These are phyloP conservation scores for Pterocarpus santalinus DNA, from an alignment of 306 rosid genomes.

Conservation along the genomic window DNA sequence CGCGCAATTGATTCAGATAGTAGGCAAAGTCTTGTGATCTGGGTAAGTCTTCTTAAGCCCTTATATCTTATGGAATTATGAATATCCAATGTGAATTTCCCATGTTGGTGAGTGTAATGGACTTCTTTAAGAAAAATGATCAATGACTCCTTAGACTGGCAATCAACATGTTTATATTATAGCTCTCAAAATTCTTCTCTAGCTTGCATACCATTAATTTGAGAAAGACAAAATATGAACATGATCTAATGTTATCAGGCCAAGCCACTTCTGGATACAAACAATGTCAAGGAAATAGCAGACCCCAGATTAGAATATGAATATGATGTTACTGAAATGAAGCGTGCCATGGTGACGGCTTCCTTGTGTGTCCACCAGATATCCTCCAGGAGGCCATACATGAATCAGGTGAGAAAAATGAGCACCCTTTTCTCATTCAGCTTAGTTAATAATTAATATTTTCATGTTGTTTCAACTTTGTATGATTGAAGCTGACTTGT, in stretches of 20 bases:
- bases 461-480: not conserved
- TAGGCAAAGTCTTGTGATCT: constrained; percentile 85
- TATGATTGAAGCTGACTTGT: constrained; percentile 20
- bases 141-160: no score
- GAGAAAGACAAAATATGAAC: constrained; percentile 18
- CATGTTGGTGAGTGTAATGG: constrained; percentile 2
- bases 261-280: constrained; percentile 73
- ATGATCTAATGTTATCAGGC: constrained; percentile 60
- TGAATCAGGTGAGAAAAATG: constrained; percentile 66
- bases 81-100: constrained; percentile 3
- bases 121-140: not conserved
- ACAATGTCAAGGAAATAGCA: constrained; percentile 64
- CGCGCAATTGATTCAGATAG: constrained; percentile 87
- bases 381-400: constrained; percentile 75
- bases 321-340: constrained; percentile 73
- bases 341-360: constrained; percentile 69
- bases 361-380: constrained; percentile 83
- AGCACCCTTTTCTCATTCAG: not conserved
- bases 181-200: not conserved
- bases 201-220: constrained; percentile 1
- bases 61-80: not conserved
- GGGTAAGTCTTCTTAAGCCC: constrained; percentile 62
- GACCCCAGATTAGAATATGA: constrained; percentile 76
- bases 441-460: not conserved
- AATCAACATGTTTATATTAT: not conserved